Conservation (phyloP, 1,139 yeast genomes). For the Pneumocystis sp. region DNA sequence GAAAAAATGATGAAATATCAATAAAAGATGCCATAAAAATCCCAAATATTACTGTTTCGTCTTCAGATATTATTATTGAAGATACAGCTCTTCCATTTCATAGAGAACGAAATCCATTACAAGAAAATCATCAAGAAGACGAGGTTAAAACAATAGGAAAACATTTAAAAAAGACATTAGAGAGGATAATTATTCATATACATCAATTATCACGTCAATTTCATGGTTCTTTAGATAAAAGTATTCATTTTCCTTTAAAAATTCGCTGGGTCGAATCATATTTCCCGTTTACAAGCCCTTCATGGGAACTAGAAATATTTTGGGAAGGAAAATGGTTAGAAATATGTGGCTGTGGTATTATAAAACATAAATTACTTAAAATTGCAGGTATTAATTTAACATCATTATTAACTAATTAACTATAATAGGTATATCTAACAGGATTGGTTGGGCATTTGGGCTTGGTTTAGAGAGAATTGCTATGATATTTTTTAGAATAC, state of each 20-base stretch:
- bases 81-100: slow-evolving; percentile 52
- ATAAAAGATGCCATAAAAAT: slow-evolving; percentile 24
- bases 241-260: slow-evolving; percentile 41
- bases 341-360: slow-evolving; percentile 93
- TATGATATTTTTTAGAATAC: slow-evolving; percentile 85
- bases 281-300: slow-evolving; percentile 98
- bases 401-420: background rate
- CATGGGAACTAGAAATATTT: slow-evolving; percentile 97
- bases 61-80: slow-evolving; percentile 53
- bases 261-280: slow-evolving; percentile 93
- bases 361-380: slow-evolving; percentile 57
- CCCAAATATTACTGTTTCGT: slow-evolving; percentile 45
- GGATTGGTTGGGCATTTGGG: slow-evolving; percentile 96
- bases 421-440: slow-evolving; percentile 18
- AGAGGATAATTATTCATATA: slow-evolving; percentile 66
- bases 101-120: slow-evolving; percentile 56
- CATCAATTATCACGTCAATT: slow-evolving; percentile 52
- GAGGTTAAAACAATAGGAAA: slow-evolving; percentile 56
- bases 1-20: slow-evolving; percentile 30
- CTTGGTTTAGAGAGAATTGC: slow-evolving; percentile 91
- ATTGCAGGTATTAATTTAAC: slow-evolving; percentile 43
- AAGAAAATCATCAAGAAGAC: slow-evolving; percentile 50
- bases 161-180: slow-evolving; percentile 76
- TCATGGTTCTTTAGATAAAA: slow-evolving; percentile 34
- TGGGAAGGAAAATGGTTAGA: slow-evolving; percentile 99